Conservation (phyloP, 2,329 filamentous ascomycete genomes). For the Calycina herbarum region DNA sequence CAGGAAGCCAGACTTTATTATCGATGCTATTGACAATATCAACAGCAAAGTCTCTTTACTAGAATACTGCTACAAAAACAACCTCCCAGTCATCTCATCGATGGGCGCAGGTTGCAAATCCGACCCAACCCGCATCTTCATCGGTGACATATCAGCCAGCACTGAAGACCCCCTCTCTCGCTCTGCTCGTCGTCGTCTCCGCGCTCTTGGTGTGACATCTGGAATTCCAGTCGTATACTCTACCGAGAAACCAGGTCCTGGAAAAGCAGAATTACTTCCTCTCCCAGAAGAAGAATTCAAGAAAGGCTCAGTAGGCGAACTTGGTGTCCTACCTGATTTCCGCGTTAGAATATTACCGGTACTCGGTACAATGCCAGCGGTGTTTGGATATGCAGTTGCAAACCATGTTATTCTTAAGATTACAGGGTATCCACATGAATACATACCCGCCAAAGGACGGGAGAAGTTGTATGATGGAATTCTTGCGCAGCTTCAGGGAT, state of each 20-base stretch:
- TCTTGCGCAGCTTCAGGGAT: constrained; percentile 70
- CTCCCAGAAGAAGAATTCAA: constrained; percentile 83
- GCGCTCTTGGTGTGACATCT: constrained; percentile 69
- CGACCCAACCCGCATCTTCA: constrained; percentile 76
- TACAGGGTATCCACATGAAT: constrained; percentile 81
- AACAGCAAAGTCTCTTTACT: constrained; percentile 91
- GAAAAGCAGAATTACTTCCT: constrained; percentile 87
- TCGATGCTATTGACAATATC: constrained; percentile 98
- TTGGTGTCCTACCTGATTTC: constrained; percentile 89
- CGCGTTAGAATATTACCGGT: constrained; percentile 93
- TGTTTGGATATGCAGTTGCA: constrained; percentile 88
- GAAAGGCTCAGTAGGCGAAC: constrained; percentile 81
- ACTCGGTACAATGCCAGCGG: constrained; percentile 92
- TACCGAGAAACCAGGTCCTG: constrained; percentile 83
- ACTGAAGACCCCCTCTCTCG: constrained; percentile 88
- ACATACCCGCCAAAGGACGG: constrained; percentile 74
- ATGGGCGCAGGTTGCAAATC: constrained; percentile 98
- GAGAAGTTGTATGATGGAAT: constrained; percentile 93
- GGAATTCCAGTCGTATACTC: constrained; percentile 94
- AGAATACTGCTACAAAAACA: constrained; percentile 79
- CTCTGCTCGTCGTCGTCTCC: constrained; percentile 76
- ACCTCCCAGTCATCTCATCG: constrained; percentile 81
- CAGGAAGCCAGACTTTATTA: constrained; percentile 77
- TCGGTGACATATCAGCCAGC: constrained; percentile 87
- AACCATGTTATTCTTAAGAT: constrained; percentile 90